These are phyloP conservation scores for Bolboschoenoplectus hybrid DNA, from an alignment of 202 grass and related monocot species.

Conservation along the genomic window DNA sequence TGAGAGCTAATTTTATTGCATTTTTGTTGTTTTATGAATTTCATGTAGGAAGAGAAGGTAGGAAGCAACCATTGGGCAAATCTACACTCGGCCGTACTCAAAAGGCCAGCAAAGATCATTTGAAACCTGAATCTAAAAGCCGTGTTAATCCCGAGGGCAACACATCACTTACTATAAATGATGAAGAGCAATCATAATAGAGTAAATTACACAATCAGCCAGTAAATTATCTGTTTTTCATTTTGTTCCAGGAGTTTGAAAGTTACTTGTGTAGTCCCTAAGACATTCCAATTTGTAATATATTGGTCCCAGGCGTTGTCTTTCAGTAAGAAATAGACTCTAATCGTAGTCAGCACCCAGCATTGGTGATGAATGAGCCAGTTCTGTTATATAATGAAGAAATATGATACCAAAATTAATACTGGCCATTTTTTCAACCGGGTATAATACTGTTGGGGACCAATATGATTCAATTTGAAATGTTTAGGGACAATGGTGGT, in stretches of 20 bases:
- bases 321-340: slow-evolving; percentile 7
- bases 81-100: slow-evolving; percentile 32
- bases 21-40: slow-evolving; percentile 9
- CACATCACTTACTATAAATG: slow-evolving; percentile 20
- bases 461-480: slow-evolving; percentile 25
- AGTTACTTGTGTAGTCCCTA: neutral
- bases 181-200: slow-evolving; percentile 7
- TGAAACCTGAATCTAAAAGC: slow-evolving; percentile 30
- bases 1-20: slow-evolving; percentile 17
- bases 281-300: slow-evolving; percentile 6
- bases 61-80: slow-evolving; percentile 41
- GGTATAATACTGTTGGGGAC: slow-evolving; percentile 9
- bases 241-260: neutral
- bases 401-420: neutral
- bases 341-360: neutral
- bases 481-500: slow-evolving; percentile 11
- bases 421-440: neutral
- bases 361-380: neutral
- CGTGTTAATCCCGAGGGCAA: slow-evolving; percentile 19
- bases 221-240: slow-evolving; percentile 13
- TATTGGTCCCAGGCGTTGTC: slow-evolving; percentile 11
- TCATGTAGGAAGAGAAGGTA: slow-evolving; percentile 31
- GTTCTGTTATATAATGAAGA: slow-evolving; percentile 11
- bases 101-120: slow-evolving; percentile 28
- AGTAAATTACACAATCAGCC: slow-evolving; percentile 17